Evolutionary conservation across 2,329 filamentous ascomycete genomes (phyloP).

Genomic region (Phaeosphaeria sp.): DNA sequence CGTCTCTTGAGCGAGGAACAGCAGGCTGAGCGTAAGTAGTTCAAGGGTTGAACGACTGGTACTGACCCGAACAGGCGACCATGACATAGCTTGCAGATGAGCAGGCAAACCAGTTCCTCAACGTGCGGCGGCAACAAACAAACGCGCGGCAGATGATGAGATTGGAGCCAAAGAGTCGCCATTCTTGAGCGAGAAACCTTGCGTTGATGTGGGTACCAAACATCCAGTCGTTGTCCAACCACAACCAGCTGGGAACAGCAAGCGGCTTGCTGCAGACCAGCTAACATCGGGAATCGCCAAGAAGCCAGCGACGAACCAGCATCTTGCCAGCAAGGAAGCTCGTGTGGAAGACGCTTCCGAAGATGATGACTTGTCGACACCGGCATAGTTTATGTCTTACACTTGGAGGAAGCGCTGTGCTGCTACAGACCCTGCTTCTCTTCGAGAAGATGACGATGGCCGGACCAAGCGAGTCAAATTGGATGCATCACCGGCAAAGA

Average conservation of each 20-base stretch:
- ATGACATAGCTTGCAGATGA: constrained; percentile 16
- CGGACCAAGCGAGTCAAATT: constrained; percentile 3
- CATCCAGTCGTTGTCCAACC: too few species aligned
- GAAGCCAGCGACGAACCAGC: not conserved
- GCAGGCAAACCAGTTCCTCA: constrained; percentile 8
- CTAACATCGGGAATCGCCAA: not conserved
- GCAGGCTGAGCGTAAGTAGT: constrained; percentile 11
- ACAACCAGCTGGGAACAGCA: not conserved
- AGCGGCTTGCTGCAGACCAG: not conserved
- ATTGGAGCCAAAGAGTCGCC: not conserved
- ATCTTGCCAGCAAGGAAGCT: not conserved
- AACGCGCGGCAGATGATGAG: not conserved
- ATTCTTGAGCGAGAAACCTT: not conserved
- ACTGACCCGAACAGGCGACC: constrained; percentile 12
- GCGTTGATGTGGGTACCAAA: not conserved
- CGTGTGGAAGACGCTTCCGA: not conserved
- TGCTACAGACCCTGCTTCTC: not conserved
- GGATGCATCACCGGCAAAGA: not conserved
- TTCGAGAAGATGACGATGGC: constrained; percentile 3
- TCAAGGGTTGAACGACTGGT: not conserved
- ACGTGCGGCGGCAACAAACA: not conserved
- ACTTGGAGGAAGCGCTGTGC: constrained; percentile 4
- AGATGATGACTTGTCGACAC: not conserved
- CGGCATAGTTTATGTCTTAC: not conserved
- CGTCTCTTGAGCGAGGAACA: constrained; percentile 14